Evolutionary conservation across 1,284 basidiomycete genomes (phyloP).

Genomic region (Rhodotorula glutinis): DNA sequence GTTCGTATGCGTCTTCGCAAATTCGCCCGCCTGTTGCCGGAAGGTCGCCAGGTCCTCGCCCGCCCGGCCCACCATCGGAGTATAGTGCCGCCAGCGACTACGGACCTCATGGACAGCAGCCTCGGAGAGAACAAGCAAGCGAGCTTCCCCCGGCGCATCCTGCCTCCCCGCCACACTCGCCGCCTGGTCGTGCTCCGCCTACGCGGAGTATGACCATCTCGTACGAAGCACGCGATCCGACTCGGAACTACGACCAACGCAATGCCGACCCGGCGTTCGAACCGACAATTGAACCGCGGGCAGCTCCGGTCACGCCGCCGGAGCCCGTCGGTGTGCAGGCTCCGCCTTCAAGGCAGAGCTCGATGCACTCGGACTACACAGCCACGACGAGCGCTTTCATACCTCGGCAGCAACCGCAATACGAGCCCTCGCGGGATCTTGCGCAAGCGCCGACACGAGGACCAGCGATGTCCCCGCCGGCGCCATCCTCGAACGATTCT

Average conservation of each 20-base stretch:
- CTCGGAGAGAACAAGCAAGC: not conserved
- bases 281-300: slow-evolving; percentile 4
- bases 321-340: not conserved
- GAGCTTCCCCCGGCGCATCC: no score
- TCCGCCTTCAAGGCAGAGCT: not conserved
- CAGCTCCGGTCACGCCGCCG: not conserved
- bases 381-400: not conserved
- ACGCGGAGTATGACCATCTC: slow-evolving; percentile 2
- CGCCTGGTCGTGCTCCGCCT: not conserved
- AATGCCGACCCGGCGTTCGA: slow-evolving; percentile 3
- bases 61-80: slow-evolving; percentile 1
- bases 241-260: not conserved
- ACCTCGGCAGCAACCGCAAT: not conserved
- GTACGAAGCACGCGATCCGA: not conserved
- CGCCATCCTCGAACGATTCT: not conserved
- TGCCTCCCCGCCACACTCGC: not conserved
- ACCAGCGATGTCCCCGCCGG: no score
- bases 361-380: slow-evolving; percentile 2
- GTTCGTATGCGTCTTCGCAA: not conserved
- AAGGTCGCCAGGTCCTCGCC: not conserved
- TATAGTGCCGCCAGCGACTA: slow-evolving; percentile 14
- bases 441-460: no score
- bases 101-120: slow-evolving; percentile 4
- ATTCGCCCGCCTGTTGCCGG: not conserved
- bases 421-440: not conserved